phyloP scores from a whole-genome alignment of 2,329 filamentous ascomycete species.

The Pestalotiopsis sp. region DNA sequence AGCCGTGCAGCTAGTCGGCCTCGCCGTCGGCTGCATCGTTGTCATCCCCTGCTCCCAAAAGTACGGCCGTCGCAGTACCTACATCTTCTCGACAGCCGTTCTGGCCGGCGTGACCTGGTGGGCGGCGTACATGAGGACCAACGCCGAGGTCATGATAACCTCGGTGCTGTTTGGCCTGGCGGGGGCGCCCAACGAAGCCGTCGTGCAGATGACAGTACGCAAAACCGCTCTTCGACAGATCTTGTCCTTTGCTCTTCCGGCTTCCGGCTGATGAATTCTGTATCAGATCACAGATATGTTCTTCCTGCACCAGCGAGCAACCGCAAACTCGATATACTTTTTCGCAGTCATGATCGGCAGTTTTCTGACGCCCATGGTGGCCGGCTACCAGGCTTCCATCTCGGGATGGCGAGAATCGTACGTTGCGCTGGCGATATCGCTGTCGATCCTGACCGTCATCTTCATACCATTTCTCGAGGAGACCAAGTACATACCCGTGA shows the following conservation, averaged over 20 bases:
- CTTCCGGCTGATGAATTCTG: not conserved
- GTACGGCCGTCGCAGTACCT: not conserved
- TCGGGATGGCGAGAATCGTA: constrained; percentile 42
- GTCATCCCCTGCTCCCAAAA: not conserved
- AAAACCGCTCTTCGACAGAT: not conserved
- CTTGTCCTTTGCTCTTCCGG: too few relatives aligned
- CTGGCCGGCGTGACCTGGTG: not conserved
- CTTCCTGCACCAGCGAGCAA: constrained; percentile 49
- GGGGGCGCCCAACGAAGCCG: not conserved
- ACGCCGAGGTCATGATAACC: not conserved
- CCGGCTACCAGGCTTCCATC: constrained; percentile 35
- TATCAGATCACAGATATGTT: constrained; percentile 49
- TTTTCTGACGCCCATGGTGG: constrained; percentile 39
- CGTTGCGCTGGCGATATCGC: not conserved
- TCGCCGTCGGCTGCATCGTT: not conserved
- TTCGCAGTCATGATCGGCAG: constrained; percentile 36
- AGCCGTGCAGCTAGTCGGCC: not conserved
- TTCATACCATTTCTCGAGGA: not conserved
- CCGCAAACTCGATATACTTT: constrained; percentile 49
- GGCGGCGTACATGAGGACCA: not conserved
- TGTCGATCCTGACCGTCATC: not conserved
- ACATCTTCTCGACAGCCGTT: not conserved
- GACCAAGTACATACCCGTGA: not conserved
- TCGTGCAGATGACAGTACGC: not conserved
- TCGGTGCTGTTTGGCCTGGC: not conserved